Percentiles rank a stretch among this genome's conserved stretches.
Evolutionary conservation across 73 alveolate genomes (phyloP).

Genomic region (Tetrahymena elliotti): DNA sequence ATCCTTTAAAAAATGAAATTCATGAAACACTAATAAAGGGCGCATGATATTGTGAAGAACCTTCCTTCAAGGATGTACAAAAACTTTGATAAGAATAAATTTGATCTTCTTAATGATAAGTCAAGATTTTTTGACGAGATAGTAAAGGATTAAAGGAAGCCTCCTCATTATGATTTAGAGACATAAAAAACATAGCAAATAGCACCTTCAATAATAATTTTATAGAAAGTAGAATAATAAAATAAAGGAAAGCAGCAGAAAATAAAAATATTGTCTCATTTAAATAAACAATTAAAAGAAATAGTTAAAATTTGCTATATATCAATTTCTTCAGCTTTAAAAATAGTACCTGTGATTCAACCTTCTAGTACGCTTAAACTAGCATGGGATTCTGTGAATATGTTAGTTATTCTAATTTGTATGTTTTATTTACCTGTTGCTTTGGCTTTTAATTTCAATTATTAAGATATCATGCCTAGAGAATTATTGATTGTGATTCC

Average conservation of each 20-base stretch:
- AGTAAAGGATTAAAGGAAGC: neutral
- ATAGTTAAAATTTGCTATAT: neutral
- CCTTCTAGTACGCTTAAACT: neutral
- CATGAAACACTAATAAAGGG: neutral
- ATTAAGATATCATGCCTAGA: neutral
- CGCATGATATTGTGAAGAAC: neutral
- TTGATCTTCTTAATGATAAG: neutral
- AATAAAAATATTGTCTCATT: neutral
- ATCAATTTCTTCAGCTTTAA: neutral
- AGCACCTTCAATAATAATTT: neutral
- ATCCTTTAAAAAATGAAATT: neutral
- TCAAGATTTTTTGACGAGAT: neutral
- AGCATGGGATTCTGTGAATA: neutral
- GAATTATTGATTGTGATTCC: neutral
- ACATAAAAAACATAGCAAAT: neutral
- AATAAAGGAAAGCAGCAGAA: neutral
- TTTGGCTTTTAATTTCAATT: neutral
- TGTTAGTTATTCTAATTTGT: neutral
- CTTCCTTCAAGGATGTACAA: neutral
- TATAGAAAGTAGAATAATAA: neutral
- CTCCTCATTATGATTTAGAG: neutral
- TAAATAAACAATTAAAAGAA: neutral
- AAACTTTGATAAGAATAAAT: neutral
- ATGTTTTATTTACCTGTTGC: neutral
- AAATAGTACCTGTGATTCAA: neutral